Conservation (phyloP, 23 red algal species). For the Gracilaria vermiculophylla region DNA sequence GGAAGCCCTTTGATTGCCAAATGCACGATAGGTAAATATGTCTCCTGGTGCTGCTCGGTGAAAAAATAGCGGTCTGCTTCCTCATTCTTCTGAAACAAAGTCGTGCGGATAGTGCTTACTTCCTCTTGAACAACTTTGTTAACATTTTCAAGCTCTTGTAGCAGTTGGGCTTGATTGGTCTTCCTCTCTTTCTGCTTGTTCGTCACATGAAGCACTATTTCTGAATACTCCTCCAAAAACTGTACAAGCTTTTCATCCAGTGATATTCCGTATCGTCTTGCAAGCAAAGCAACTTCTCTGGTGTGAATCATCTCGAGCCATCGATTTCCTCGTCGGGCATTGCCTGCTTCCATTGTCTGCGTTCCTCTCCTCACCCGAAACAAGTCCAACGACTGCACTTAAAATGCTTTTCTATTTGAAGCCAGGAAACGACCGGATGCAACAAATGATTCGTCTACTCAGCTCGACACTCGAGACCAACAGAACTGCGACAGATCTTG, state of each 20-base stretch:
- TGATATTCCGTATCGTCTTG: neutral
- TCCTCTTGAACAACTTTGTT: conserved; percentile 20
- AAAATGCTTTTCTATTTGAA: too few relatives aligned
- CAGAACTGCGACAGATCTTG: too few relatives aligned
- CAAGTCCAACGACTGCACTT: neutral
- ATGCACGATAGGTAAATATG: conserved; percentile 37
- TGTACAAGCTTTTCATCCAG: neutral
- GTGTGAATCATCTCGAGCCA: conserved; percentile 22
- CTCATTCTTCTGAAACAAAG: neutral
- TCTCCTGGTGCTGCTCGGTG: neutral
- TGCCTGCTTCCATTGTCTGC: neutral
- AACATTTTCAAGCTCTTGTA: conserved; percentile 12
- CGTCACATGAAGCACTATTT: conserved; percentile 14
- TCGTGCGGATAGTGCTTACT: neutral
- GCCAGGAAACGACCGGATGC: neutral
- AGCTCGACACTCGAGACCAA: too few relatives aligned
- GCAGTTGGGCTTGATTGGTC: neutral
- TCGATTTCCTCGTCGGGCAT: neutral
- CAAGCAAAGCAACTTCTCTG: neutral
- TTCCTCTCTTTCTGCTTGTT: neutral
- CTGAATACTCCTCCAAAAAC: neutral
- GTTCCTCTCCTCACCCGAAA: neutral
- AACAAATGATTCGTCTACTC: too few relatives aligned
- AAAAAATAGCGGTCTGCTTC: conserved; percentile 12
- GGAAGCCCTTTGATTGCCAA: conserved; percentile 28